phyloP scores from a whole-genome alignment of 331 rosid genomes.

The Malus hybrid region DNA sequence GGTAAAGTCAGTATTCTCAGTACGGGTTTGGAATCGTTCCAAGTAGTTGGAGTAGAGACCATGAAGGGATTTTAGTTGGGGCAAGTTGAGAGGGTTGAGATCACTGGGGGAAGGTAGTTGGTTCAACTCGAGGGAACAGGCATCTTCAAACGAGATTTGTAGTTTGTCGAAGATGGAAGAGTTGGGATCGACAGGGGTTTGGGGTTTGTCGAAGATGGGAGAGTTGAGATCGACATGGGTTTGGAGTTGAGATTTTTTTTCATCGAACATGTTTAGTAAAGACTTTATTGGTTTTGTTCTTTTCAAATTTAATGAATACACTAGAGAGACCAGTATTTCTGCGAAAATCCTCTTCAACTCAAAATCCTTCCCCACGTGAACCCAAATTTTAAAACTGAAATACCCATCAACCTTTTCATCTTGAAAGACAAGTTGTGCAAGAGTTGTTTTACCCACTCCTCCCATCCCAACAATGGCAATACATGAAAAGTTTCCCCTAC shows the following conservation, averaged over 20 bases:
- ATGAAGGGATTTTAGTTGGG: too few species aligned
- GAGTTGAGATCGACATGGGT: too few species aligned
- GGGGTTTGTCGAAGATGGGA: too few species aligned
- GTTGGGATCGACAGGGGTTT: too few species aligned
- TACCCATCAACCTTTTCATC: neutral
- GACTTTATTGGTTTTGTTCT: neutral
- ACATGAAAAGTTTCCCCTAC: neutral
- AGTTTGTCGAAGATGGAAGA: too few species aligned
- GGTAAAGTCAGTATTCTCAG: neutral
- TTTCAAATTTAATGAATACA: neutral
- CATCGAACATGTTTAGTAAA: neutral
- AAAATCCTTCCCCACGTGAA: neutral
- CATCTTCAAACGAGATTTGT: neutral
- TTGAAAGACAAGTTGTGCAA: neutral
- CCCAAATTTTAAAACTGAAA: neutral
- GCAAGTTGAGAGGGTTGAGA: too few species aligned
- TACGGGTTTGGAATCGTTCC: too few species aligned
- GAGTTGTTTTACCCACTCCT: constrained; percentile 7
- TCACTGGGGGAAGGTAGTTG: too few species aligned
- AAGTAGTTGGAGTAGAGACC: too few species aligned
- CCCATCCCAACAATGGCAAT: neutral
- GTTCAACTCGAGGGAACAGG: neutral
- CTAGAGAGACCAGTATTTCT: neutral
- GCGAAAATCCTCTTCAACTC: neutral
- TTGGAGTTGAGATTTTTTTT: neutral